phyloP scores from a whole-genome alignment of 108 stramenopile species.

The Tribonema minus region DNA sequence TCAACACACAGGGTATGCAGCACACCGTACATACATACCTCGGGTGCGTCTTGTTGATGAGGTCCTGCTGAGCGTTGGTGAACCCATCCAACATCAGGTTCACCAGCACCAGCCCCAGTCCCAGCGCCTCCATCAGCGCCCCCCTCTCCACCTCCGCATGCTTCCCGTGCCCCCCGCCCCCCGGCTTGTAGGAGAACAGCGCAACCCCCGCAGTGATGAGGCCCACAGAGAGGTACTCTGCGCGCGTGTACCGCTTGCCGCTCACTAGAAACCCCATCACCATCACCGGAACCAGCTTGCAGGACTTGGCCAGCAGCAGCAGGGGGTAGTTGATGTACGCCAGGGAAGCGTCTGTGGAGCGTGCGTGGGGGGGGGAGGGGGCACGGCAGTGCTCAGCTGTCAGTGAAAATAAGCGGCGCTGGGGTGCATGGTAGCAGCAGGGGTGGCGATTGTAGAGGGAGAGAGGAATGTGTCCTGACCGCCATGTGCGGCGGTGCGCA shows the following conservation, averaged over 20 bases:
- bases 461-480: neutral
- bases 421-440: too few relatives aligned
- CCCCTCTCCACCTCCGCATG: constrained; percentile 2
- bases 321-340: constrained; percentile 68
- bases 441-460: neutral
- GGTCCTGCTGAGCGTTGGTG: constrained; percentile 52
- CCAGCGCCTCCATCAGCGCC: neutral
- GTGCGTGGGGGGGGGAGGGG: neutral
- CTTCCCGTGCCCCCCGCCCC: neutral
- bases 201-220: constrained; percentile 41
- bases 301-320: constrained; percentile 78
- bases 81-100: constrained; percentile 50
- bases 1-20: too few relatives aligned
- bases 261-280: constrained; percentile 17
- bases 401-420: too few relatives aligned
- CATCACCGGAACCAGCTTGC: constrained; percentile 91
- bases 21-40: too few relatives aligned
- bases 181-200: constrained; percentile 37
- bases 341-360: constrained; percentile 14
- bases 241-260: constrained; percentile 24
- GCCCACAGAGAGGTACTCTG: constrained; percentile 16
- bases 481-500: neutral
- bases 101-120: constrained; percentile 24
- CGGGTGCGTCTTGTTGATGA: constrained; percentile 27
- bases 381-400: too few relatives aligned